phyloP scores from a whole-genome alignment of 305 asterid species.

The Fraxinus velutina region DNA sequence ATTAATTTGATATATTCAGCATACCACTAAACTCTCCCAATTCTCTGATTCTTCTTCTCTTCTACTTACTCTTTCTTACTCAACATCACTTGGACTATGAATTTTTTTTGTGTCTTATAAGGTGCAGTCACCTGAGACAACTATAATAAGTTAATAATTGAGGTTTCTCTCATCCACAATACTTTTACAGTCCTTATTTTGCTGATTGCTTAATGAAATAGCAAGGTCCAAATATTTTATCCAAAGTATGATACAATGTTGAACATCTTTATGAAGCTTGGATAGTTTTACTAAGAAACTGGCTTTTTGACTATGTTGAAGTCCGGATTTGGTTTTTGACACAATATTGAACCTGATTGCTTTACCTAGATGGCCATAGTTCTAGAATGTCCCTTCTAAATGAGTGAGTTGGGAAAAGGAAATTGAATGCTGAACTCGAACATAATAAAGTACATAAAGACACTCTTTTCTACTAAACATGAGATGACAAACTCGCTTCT shows the following conservation, averaged over 20 bases:
- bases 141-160: neutral
- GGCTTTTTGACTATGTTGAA: neutral
- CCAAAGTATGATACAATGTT: neutral
- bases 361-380: slow-evolving; percentile 8
- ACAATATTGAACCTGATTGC: neutral
- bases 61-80: neutral
- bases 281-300: neutral
- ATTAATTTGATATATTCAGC: neutral
- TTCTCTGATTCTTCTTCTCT: neutral
- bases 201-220: neutral
- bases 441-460: neutral
- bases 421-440: neutral
- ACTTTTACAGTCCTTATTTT: neutral
- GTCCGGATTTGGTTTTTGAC: slow-evolving; percentile 4
- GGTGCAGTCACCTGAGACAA: neutral
- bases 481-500: neutral
- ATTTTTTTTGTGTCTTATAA: neutral
- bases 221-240: neutral
- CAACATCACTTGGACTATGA: neutral
- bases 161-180: neutral
- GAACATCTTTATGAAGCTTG: neutral
- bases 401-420: neutral
- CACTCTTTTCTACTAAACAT: neutral
- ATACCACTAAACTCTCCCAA: neutral
- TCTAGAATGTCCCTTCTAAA: neutral